phyloP scores from a whole-genome alignment of 2,329 filamentous ascomycete species.

The Coniochaeta sp. region DNA sequence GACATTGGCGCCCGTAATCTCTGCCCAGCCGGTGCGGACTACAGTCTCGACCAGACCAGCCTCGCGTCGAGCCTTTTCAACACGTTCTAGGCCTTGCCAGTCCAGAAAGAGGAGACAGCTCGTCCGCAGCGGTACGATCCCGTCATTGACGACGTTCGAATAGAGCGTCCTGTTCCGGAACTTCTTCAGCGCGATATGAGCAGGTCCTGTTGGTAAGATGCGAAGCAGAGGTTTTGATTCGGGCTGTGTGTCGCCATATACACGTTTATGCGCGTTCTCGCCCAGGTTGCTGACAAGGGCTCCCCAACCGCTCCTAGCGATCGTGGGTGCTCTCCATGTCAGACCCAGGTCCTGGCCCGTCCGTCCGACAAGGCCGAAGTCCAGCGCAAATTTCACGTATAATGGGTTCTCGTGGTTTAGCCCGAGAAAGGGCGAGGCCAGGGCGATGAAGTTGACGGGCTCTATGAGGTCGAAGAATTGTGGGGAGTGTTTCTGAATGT shows the following conservation, averaged over 20 bases:
- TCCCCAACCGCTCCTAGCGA: slow-evolving; percentile 80
- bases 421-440: slow-evolving; percentile 83
- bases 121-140: slow-evolving; percentile 88
- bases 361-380: slow-evolving; percentile 92
- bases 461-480: slow-evolving; percentile 80
- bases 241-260: slow-evolving; percentile 56
- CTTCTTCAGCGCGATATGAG: slow-evolving; percentile 76
- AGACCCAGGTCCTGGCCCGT: slow-evolving; percentile 92
- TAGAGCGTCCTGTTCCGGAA: slow-evolving; percentile 90
- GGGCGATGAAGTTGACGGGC: slow-evolving; percentile 82
- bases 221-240: slow-evolving; percentile 83
- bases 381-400: slow-evolving; percentile 93
- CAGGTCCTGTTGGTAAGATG: slow-evolving; percentile 85
- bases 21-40: slow-evolving; percentile 90
- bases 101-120: slow-evolving; percentile 95
- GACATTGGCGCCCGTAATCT: slow-evolving; percentile 69
- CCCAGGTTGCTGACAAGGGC: slow-evolving; percentile 78
- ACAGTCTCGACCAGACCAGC: slow-evolving; percentile 89
- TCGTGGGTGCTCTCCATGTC: slow-evolving; percentile 84
- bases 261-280: slow-evolving; percentile 53
- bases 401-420: slow-evolving; percentile 96
- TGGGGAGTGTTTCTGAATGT: slow-evolving; percentile 93
- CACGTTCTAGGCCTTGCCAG: slow-evolving; percentile 87
- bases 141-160: slow-evolving; percentile 96
- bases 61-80: slow-evolving; percentile 89